Evolutionary conservation across 306 rosid species (phyloP).

Genomic region (Crataegus laevigata): DNA sequence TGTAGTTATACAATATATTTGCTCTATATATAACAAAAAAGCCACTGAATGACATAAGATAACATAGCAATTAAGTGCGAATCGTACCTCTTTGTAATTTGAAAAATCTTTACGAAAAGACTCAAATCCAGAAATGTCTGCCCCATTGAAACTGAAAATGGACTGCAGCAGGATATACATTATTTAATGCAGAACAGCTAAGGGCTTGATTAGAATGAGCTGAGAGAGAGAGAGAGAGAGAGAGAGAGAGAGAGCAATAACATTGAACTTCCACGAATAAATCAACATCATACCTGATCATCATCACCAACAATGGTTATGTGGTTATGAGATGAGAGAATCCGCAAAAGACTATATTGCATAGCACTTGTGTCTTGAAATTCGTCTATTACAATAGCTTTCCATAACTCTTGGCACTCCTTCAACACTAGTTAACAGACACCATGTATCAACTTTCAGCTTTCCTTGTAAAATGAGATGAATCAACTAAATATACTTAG

Average conservation of each 20-base stretch:
- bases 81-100: constrained; percentile 68
- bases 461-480: background rate
- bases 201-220: background rate
- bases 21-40: constrained; percentile 1
- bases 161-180: constrained; percentile 48
- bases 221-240: background rate
- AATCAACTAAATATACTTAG: constrained; percentile 3
- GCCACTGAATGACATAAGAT: background rate
- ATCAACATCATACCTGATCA: constrained; percentile 55
- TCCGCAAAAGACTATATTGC: constrained; percentile 70
- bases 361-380: constrained; percentile 96
- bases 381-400: constrained; percentile 87
- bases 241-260: constrained; percentile 10
- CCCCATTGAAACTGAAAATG: constrained; percentile 97
- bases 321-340: constrained; percentile 62
- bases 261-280: background rate
- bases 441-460: background rate
- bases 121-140: constrained; percentile 79
- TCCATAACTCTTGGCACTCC: constrained; percentile 73
- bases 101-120: constrained; percentile 82
- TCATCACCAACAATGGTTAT: constrained; percentile 96
- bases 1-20: constrained; percentile 2
- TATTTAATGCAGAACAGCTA: constrained; percentile 15
- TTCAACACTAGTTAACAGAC: constrained; percentile 43
- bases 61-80: background rate